Base-by-base conservation (phyloP, 2,329 filamentous ascomycete genomes). In the Nothopassalora personata region DNA sequence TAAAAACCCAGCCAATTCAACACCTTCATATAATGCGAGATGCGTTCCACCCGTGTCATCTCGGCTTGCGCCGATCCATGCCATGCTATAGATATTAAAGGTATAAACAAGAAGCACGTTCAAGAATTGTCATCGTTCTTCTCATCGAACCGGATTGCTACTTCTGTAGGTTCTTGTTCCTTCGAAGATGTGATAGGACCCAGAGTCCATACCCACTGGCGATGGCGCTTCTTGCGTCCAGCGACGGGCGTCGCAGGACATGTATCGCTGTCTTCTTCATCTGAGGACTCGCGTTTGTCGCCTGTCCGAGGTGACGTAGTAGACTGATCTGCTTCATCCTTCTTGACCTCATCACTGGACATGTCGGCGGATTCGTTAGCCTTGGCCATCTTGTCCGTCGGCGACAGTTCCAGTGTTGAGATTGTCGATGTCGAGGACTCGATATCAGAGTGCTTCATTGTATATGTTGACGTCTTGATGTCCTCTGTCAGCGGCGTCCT, bases 131-230 rank as follows among this genome's bases (percentile, higher is more conserved):
- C 13, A 28, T 49, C 10, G 19, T 15, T 7, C 46, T 49, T 49
- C 28, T 49, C 46, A 5, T 49, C 28, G 9, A 15, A 5, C 11
- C 28, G 46, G 19, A 28, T 30, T 6, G n/a, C 28, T 6, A 18
- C 11, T 13, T 46, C 48, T 10, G 27, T 15, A 19, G 23, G 9
- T 11, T 30, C 13, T 18, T 48, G 19, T 19, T 53, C 52, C 18
- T 46, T 51, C 11, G 43, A 33, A 13, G 19, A 28, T 7, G 34
- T 15, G 9, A 60, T 27, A 15, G 56, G 54, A 8, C 31, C 58
- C 10, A 85, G 70, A 1, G 82, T 85, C 82, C 82, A 85, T 50
- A 77, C 74, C 82, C 82, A 85, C 64, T 83, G 77, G 19, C 82
- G 71, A 28, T 77, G 77, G 43, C 80, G 75, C 68, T 84, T 84